These are phyloP conservation scores for Daldinia decipiens DNA, from an alignment of 495 filamentous ascomycete genomes.

Conservation along the genomic window DNA sequence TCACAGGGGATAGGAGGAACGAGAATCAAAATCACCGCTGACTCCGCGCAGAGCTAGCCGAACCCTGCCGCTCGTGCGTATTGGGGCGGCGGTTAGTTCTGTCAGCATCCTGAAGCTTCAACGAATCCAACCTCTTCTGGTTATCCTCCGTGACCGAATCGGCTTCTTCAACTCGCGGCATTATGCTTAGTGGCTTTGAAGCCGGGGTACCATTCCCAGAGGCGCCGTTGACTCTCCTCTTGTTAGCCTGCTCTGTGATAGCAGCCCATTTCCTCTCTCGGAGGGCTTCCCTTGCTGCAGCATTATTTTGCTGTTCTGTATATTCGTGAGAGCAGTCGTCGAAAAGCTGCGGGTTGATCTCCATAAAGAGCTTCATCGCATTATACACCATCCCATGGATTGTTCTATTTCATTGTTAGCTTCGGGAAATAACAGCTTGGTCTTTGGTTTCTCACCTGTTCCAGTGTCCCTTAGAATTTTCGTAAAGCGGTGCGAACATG, in stretches of 20 bases:
- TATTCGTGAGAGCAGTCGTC: constrained; percentile 99
- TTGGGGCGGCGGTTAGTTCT: constrained; percentile 57
- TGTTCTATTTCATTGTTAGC: constrained; percentile 67
- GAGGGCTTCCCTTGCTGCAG: constrained; percentile 76
- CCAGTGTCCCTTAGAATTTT: constrained; percentile 99
- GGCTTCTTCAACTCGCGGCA: constrained; percentile 69
- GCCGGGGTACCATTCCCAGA: constrained; percentile 46
- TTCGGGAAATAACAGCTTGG: neutral
- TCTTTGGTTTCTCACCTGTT: constrained; percentile 74
- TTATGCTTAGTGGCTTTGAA: constrained; percentile 53
- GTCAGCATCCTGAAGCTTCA: constrained; percentile 80
- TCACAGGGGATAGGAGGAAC: constrained; percentile 16
- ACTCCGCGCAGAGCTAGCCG: constrained; percentile 60
- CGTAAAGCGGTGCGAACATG: constrained; percentile 98
- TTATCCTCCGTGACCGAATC: constrained; percentile 83
- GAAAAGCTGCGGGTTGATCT: constrained; percentile 98
- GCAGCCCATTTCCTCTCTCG: constrained; percentile 88
- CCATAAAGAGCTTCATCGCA: constrained; percentile 99
- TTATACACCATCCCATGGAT: constrained; percentile 99
- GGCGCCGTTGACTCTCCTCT: constrained; percentile 53
- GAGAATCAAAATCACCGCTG: constrained; percentile 51
- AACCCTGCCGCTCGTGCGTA: constrained; percentile 61
- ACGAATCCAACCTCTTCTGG: constrained; percentile 81
- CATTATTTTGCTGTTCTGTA: constrained; percentile 93
- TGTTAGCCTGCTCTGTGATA: constrained; percentile 80